phyloP scores from a whole-genome alignment of 2,329 filamentous ascomycete species.

The Neonectria punicea region DNA sequence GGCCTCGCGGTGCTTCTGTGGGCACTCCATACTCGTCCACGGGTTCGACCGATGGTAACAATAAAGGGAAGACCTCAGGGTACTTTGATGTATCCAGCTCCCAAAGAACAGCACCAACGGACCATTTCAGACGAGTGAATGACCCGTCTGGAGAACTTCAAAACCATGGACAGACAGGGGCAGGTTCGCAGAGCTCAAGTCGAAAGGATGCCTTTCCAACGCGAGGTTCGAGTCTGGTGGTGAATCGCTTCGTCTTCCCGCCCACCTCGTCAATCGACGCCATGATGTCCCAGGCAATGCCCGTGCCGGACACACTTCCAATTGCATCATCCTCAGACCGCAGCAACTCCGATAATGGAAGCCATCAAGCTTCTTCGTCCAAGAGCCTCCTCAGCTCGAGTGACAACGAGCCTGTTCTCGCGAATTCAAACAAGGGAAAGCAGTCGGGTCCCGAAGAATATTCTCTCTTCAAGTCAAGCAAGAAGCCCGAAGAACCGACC shows the following conservation, averaged over 20 bases:
- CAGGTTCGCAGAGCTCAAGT: conserved; percentile 3
- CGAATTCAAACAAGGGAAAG: conserved; percentile 25
- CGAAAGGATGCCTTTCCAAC: conserved; percentile 29
- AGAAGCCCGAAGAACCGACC: conserved; percentile 19
- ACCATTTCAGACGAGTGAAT: conserved; percentile 37
- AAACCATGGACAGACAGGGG: conserved; percentile 12
- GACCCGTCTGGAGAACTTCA: conserved; percentile 32
- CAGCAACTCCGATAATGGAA: conserved; percentile 21
- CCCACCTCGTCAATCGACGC: conserved; percentile 41
- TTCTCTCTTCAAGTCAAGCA: conserved; percentile 23
- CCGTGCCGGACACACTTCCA: conserved; percentile 8
- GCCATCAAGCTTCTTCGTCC: conserved; percentile 28
- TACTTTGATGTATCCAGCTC: conserved; percentile 39
- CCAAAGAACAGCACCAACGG: conserved; percentile 32
- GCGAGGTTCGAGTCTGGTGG: conserved; percentile 42
- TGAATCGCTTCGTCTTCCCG: conserved; percentile 33
- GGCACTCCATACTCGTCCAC: conserved; percentile 13
- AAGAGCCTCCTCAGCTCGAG: conserved; percentile 35
- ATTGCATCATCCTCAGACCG: conserved; percentile 19
- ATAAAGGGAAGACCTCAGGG: conserved; percentile 29
- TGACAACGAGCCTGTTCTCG: conserved; percentile 30
- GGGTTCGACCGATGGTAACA: conserved; percentile 26
- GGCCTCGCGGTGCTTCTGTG: conserved; percentile 8
- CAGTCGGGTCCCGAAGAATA: conserved; percentile 28
- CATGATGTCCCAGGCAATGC: conserved; percentile 38